These are phyloP conservation scores for Coccinonectria pachysandricola DNA, from an alignment of 2,329 filamentous ascomycete species.

Conservation along the genomic window DNA sequence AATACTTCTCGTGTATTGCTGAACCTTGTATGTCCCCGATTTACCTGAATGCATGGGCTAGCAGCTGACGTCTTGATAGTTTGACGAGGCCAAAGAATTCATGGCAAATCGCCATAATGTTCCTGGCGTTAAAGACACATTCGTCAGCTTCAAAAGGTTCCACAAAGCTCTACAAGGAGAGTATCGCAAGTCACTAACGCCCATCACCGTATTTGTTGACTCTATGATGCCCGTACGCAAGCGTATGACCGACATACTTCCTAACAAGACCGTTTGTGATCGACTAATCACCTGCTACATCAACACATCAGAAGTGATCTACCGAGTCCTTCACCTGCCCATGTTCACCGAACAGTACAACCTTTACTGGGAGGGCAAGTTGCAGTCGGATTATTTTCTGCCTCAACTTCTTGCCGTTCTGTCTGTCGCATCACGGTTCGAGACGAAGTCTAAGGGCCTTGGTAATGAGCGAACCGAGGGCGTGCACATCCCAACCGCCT, in stretches of 20 bases:
- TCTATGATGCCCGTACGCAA: conserved; percentile 48
- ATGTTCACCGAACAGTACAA: conserved; percentile 41
- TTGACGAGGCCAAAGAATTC: conserved; percentile 43
- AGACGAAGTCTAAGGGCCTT: conserved; percentile 39
- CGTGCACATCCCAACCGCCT: conserved; percentile 47
- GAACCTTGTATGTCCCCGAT: conserved; percentile 41
- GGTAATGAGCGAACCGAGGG: conserved; percentile 41
- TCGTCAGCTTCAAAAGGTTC: conserved; percentile 35
- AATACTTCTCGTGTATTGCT: conserved; percentile 42
- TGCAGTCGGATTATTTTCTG: conserved; percentile 39
- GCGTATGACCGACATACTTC: conserved; percentile 47
- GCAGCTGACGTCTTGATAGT: conserved; percentile 27
- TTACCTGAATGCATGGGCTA: too few relatives aligned
- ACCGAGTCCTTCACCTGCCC: conserved; percentile 42
- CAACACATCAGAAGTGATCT: conserved; percentile 40
- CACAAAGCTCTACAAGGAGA: conserved; percentile 38
- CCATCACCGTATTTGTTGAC: conserved; percentile 46
- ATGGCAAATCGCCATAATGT: conserved; percentile 32
- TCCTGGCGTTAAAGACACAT: conserved; percentile 31
- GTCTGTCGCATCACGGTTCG: conserved; percentile 43
- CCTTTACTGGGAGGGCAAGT: conserved; percentile 39
- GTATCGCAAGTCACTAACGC: conserved; percentile 34
- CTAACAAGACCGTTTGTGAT: conserved; percentile 40
- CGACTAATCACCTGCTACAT: conserved; percentile 39
- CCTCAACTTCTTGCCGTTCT: conserved; percentile 43